phyloP scores from a whole-genome alignment of 2,329 filamentous ascomycete species.

The Phialophora expanda region DNA sequence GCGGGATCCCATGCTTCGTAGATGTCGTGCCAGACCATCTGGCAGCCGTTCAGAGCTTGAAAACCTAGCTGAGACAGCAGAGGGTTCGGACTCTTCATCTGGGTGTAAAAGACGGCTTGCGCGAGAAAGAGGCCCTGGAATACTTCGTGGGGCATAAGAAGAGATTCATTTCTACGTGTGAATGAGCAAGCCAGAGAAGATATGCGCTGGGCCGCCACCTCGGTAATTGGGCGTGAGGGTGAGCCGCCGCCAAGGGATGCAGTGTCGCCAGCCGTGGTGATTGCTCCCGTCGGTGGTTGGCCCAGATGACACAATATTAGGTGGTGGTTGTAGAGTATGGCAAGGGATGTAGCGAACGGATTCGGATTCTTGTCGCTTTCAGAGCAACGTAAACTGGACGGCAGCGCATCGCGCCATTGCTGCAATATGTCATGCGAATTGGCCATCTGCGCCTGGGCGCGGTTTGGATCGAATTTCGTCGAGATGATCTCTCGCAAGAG shows the following conservation, averaged over 20 bases:
- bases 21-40: conserved; percentile 19
- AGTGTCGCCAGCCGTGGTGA: conserved; percentile 2
- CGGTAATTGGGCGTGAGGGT: conserved; percentile 11
- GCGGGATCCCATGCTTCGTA: conserved; percentile 20
- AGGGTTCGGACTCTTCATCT: conserved; percentile 18
- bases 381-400: conserved; percentile 14
- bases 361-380: conserved; percentile 14
- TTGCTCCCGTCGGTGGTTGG: conserved; percentile 11
- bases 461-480: conserved; percentile 20
- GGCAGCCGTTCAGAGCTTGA: conserved; percentile 19
- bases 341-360: conserved; percentile 20
- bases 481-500: conserved; percentile 21
- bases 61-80: conserved; percentile 11
- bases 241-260: conserved; percentile 4
- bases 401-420: conserved; percentile 16
- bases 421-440: conserved; percentile 17
- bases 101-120: conserved; percentile 23
- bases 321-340: conserved; percentile 20
- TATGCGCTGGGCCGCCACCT: conserved; percentile 20
- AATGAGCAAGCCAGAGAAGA: conserved; percentile 17
- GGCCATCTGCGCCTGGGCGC: conserved; percentile 21
- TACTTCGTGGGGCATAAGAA: conserved; percentile 23
- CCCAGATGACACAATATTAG: conserved; percentile 13
- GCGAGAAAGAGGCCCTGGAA: conserved; percentile 26
- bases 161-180: conserved; percentile 10